Percentiles rank a stretch among this genome's conserved stretches.
Evolutionary conservation across 371 early-diverging fungal species (phyloP).

Genomic region (Coemansia linderi): DNA sequence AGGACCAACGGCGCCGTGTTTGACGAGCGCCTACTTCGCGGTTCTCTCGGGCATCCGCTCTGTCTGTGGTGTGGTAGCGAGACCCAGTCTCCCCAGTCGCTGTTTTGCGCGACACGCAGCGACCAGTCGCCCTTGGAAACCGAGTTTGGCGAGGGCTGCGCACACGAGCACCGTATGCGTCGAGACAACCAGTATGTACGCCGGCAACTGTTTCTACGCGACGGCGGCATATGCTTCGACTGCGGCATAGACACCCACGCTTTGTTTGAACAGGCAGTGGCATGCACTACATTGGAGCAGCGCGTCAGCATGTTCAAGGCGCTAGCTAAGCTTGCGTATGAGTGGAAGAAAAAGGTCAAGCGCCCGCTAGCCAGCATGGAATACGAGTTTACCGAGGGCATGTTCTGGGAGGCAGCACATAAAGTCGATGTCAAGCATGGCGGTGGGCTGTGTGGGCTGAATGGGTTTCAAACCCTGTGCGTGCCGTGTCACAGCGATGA

Average conservation of each 20-base stretch:
- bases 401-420: slow-evolving; percentile 56
- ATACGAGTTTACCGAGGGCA: slow-evolving; percentile 34
- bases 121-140: background rate
- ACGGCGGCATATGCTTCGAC: slow-evolving; percentile 36
- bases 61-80: slow-evolving; percentile 51
- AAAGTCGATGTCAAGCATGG: slow-evolving; percentile 48
- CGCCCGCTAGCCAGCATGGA: slow-evolving; percentile 36
- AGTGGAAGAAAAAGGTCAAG: slow-evolving; percentile 33
- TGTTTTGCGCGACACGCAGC: slow-evolving; percentile 31
- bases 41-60: slow-evolving; percentile 22
- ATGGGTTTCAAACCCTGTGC: slow-evolving; percentile 52
- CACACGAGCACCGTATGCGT: slow-evolving; percentile 48
- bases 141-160: slow-evolving; percentile 39
- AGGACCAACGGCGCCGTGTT: slow-evolving; percentile 13
- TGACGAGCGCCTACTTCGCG: slow-evolving; percentile 46
- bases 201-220: slow-evolving; percentile 37
- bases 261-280: slow-evolving; percentile 19
- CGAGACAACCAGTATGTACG: slow-evolving; percentile 42
- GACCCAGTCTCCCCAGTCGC: slow-evolving; percentile 5
- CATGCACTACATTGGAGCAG: slow-evolving; percentile 26
- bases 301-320: slow-evolving; percentile 18
- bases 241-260: slow-evolving; percentile 39
- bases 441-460: slow-evolving; percentile 53
- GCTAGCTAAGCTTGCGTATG: slow-evolving; percentile 25
- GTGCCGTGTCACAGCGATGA: slow-evolving; percentile 50